phyloP scores from a whole-genome alignment of 148 eudicot genomes.

The Amaranthus cruentus region DNA sequence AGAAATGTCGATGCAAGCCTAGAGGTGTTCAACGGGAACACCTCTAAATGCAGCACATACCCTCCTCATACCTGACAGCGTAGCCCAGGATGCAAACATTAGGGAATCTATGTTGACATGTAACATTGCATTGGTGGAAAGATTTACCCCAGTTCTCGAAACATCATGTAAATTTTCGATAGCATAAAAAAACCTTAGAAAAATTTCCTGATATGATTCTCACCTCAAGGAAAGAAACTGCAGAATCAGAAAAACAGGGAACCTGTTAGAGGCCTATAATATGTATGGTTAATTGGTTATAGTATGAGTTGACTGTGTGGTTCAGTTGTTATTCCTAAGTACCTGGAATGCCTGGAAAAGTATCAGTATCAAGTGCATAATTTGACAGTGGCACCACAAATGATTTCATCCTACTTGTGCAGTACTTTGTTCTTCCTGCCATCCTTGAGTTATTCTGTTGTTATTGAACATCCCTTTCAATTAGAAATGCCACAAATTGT shows the following conservation, averaged over 20 bases:
- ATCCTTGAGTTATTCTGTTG: conserved; percentile 90
- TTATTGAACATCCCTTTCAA: neutral
- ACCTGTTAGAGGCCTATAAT: conserved; percentile 11
- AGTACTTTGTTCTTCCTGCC: conserved; percentile 79
- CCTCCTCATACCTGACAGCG: no score
- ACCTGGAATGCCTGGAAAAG: conserved; percentile 70
- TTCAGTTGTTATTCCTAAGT: neutral
- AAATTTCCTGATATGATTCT: conserved; percentile 19
- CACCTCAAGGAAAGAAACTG: conserved; percentile 99
- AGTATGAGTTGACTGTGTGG: neutral
- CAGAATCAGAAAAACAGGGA: conserved; percentile 21
- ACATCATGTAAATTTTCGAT: neutral
- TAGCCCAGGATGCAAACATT: no score
- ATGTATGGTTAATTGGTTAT: neutral
- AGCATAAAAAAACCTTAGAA: neutral
- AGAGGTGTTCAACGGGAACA: no score
- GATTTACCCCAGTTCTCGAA: neutral
- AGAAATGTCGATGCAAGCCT: no score
- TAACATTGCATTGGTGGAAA: no score
- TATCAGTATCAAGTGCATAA: conserved; percentile 61
- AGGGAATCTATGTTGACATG: no score
- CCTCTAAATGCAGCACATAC: no score
- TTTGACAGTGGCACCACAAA: conserved; percentile 74
- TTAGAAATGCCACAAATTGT: neutral
- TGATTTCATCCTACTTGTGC: conserved; percentile 85